Evolutionary conservation across 176 grass and related monocot genomes (phyloP), one percentile per base, ranked within the genome.

Genomic region (Rhynchospora breviuscula): DNA sequence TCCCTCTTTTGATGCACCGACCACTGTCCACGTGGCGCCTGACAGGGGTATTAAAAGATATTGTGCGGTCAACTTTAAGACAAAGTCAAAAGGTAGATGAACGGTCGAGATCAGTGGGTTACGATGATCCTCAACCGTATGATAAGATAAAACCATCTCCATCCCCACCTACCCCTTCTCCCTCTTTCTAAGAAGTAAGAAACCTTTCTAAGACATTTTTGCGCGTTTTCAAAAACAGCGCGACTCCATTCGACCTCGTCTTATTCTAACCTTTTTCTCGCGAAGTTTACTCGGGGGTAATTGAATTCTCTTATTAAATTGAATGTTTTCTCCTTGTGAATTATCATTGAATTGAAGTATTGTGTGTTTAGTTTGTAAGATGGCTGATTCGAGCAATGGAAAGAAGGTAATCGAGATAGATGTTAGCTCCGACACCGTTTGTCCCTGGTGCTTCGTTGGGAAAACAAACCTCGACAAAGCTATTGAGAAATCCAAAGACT

Each of bases 381-480:
- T 98, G 96, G 88, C 90, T 70, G 56, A 81, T 86, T 91, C 92
- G 49, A 77, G 18, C 53, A 67, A 52, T 10, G 54, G 70, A 70
- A 98, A 95, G 86, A 98, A 91, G 64, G 67, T 90, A 11, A 90
- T 98, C 84, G 84, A 86, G 79, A 95, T 98, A 0, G 95, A 95
- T 63, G 88, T 98, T 53, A 98, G 92, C 78, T 93, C 93, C 0
- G 95, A 98, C 84, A 93, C 89, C 8, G 93, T 98, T 47, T 98
- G 96, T 81, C 96, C 96, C n/a, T 98, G 96, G 93, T 98, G 96
- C 85, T 95, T 98, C 80, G 89, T 98, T 10, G 93, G 93, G 8
- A 98, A 98, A 83, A 81, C 83, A 81, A 93, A 98, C 71, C 95
- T 98, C 18, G 86, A 93, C 15, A 98, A 83, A 88, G 92, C 95